Evolutionary conservation across 805 yeast genomes (phyloP), one percentile per base, ranked within the genome.

Genomic region (Saturnispora besseyi): DNA sequence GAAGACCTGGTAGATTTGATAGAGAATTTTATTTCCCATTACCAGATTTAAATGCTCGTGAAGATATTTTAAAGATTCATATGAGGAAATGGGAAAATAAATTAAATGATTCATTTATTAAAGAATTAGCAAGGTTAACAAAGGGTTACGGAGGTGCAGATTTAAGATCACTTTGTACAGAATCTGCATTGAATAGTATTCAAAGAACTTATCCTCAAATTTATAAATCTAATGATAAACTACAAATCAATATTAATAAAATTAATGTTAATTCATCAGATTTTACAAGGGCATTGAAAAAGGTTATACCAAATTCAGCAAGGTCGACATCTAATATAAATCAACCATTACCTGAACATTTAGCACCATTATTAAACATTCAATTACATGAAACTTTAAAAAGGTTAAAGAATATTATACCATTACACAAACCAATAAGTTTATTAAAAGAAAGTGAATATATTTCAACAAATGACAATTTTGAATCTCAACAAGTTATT

Each of bases 91-190:
- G 99, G 99, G 73, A 73, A 11, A 93, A 96, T 11, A 84, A 86
- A 3, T 67, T 87, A 50, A 63, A 78, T 6, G 69, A 69, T 0
- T 67, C 62, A 5, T 85, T 93, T 55, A 58, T 87, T 9, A 72
- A 74, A 5, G 79, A 81, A 49, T 72, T 93, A 33, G 91, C 97
- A 0, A 73, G 73, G 21, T 67, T 87, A 51, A 91, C 99, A 0
- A 91, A 90, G 63, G 99, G 99, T 0, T 93, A 87, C 61, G 99
- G 99, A 44, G 99, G 99, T 70, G 98, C 99, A 2, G 99, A 93
- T 65, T 70, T 93, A 54, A 72, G 96, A 49, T 96, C 98, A 0
- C 70, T 93, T 30, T 89, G 98, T 64, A 91, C 98, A 0, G 99
- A 93, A 63, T 90, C 97, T 30, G 98, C 98, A 0, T 72, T 93